phyloP scores from a whole-genome alignment of 495 filamentous ascomycete species.

The Stereocaulon alpinum region DNA sequence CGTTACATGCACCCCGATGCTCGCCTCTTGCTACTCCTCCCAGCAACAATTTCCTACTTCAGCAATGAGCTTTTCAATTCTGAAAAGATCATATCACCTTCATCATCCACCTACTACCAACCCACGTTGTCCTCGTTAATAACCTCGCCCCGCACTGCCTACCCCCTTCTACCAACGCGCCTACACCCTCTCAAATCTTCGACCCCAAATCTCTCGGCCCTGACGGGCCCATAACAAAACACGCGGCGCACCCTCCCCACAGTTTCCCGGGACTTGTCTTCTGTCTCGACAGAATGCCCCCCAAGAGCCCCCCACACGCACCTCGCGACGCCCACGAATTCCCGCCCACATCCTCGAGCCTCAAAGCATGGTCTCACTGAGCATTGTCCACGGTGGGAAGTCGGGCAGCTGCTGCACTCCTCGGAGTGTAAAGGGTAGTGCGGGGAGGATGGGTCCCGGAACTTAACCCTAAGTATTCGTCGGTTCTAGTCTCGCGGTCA shows the following conservation, averaged over 20 bases:
- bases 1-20: neutral
- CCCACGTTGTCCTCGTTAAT: neutral
- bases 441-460: slow-evolving; percentile 51
- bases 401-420: slow-evolving; percentile 19
- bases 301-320: slow-evolving; percentile 31
- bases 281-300: slow-evolving; percentile 42
- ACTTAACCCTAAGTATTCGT: slow-evolving; percentile 68
- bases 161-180: neutral
- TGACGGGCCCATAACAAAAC: slow-evolving; percentile 24
- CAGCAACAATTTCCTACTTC: neutral
- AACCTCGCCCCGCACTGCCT: neutral
- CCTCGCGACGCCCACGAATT: slow-evolving; percentile 19
- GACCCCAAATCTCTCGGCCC: slow-evolving; percentile 31
- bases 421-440: slow-evolving; percentile 25
- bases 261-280: slow-evolving; percentile 58
- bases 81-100: neutral
- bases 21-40: neutral
- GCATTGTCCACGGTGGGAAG: slow-evolving; percentile 18
- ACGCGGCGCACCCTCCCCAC: slow-evolving; percentile 55
- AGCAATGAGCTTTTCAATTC: neutral
- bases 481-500: slow-evolving; percentile 49
- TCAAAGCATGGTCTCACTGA: slow-evolving; percentile 38
- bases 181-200: slow-evolving; percentile 19
- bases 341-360: slow-evolving; percentile 29
- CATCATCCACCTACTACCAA: slow-evolving; percentile 7